Percentiles rank a stretch among this genome's conserved stretches.
Conservation (phyloP, 2,329 filamentous ascomycete species). For the Microthyrium microscopicum region DNA sequence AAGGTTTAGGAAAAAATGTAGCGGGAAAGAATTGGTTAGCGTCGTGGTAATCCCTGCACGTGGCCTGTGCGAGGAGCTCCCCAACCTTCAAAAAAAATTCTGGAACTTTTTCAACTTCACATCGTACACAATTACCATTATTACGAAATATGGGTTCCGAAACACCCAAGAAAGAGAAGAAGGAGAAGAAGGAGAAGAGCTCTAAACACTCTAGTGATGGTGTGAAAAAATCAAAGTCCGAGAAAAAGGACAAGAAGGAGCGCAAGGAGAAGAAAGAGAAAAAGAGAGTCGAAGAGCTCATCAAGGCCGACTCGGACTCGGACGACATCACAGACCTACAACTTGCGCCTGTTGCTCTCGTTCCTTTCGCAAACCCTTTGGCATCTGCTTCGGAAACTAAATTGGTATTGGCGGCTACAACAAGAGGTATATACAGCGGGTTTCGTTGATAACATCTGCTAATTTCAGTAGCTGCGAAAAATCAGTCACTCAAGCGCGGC, state of each 20-base stretch:
- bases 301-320: constrained; percentile 20
- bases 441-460: too few relatives aligned
- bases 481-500: constrained; percentile 89
- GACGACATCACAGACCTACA: too few relatives aligned
- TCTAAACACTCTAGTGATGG: constrained; percentile 22
- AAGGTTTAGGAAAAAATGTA: too few relatives aligned
- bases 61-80: too few relatives aligned
- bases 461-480: constrained; percentile 69
- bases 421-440: constrained; percentile 41
- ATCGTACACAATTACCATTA: constrained; percentile 1
- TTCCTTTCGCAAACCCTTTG: constrained; percentile 70
- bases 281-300: constrained; percentile 20
- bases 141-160: constrained; percentile 9
- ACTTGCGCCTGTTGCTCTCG: constrained; percentile 37
- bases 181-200: constrained; percentile 55
- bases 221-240: constrained; percentile 27
- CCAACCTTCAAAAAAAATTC: too few relatives aligned
- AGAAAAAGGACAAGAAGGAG: constrained; percentile 25
- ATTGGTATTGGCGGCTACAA: constrained; percentile 48
- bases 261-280: constrained; percentile 31
- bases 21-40: too few relatives aligned
- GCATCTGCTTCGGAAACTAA: constrained; percentile 60
- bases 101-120: background rate
- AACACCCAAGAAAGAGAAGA: constrained; percentile 41
- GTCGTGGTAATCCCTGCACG: too few relatives aligned